Conservation (phyloP, 768 basidiomycete genomes). For the Boletus vermiculosoides region DNA sequence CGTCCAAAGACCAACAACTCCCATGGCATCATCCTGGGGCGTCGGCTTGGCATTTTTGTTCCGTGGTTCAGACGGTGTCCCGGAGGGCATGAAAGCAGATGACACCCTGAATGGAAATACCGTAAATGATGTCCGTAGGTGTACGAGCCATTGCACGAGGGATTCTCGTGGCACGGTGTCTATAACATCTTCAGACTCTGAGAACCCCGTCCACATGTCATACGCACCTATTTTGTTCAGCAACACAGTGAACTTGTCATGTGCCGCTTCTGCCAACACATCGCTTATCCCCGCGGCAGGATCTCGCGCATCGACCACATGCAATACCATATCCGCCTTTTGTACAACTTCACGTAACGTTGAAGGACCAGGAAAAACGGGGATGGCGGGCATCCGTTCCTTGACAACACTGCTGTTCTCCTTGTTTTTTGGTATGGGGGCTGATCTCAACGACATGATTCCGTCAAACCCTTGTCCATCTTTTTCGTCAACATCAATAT, state of each 20-base stretch:
- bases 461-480: slow-evolving; percentile 41
- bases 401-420: not conserved
- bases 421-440: slow-evolving; percentile 1
- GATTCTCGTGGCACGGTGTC: slow-evolving; percentile 81
- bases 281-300: slow-evolving; percentile 76
- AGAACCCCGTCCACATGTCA: not conserved
- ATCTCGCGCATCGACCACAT: slow-evolving; percentile 85
- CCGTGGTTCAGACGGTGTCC: slow-evolving; percentile 20
- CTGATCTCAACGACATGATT: slow-evolving; percentile 22
- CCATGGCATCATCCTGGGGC: slow-evolving; percentile 55
- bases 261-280: slow-evolving; percentile 41
- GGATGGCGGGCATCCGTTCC: slow-evolving; percentile 15
- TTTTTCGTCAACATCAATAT: slow-evolving; percentile 29
- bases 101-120: slow-evolving; percentile 75
- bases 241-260: slow-evolving; percentile 58
- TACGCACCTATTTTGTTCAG: slow-evolving; percentile 85
- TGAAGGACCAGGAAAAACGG: slow-evolving; percentile 28
- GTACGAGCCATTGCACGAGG: slow-evolving; percentile 62
- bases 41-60: slow-evolving; percentile 49
- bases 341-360: slow-evolving; percentile 53
- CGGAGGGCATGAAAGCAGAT: slow-evolving; percentile 57
- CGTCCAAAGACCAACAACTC: slow-evolving; percentile 50
- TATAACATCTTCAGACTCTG: slow-evolving; percentile 29
- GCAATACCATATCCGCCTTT: slow-evolving; percentile 72
- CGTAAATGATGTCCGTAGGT: slow-evolving; percentile 58